phyloP scores from a whole-genome alignment of 495 filamentous ascomycete species.

The Penicillium paradoxum region DNA sequence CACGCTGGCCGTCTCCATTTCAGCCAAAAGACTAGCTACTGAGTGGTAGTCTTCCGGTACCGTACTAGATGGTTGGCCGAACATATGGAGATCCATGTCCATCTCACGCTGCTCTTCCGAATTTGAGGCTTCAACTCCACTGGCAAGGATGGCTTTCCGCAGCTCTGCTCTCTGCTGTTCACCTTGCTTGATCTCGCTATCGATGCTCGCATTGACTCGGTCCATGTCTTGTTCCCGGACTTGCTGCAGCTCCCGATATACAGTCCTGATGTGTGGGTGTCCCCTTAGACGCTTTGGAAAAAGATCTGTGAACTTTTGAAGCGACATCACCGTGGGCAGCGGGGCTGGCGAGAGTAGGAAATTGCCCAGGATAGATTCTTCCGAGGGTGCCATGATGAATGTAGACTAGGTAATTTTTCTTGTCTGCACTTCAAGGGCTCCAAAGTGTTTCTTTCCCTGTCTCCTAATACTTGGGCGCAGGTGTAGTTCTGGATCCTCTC shows the following conservation, averaged over 20 bases:
- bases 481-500: not conserved
- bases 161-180: conserved; percentile 58
- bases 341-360: conserved; percentile 74
- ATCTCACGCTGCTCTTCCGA: conserved; percentile 63
- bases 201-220: conserved; percentile 62
- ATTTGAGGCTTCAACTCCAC: conserved; percentile 48
- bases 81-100: conserved; percentile 67
- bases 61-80: conserved; percentile 49
- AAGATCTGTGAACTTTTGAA: conserved; percentile 68
- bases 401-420: not conserved
- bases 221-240: conserved; percentile 65
- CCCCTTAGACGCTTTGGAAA: conserved; percentile 66
- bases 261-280: conserved; percentile 63
- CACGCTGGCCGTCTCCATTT: conserved; percentile 60
- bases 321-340: conserved; percentile 64
- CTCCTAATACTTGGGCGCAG: not conserved
- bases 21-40: conserved; percentile 57
- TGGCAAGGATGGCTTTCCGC: conserved; percentile 47
- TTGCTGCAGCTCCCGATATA: conserved; percentile 78
- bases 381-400: conserved; percentile 61
- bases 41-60: conserved; percentile 49
- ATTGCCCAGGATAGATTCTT: conserved; percentile 65
- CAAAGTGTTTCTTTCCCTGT: not conserved
- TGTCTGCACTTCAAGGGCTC: not conserved
- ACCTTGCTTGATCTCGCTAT: conserved; percentile 58